Percentiles rank a stretch among this genome's conserved stretches.
These are phyloP conservation scores for Calonectria henricotiae DNA, from an alignment of 2,329 filamentous ascomycete genomes.

Conservation along the genomic window DNA sequence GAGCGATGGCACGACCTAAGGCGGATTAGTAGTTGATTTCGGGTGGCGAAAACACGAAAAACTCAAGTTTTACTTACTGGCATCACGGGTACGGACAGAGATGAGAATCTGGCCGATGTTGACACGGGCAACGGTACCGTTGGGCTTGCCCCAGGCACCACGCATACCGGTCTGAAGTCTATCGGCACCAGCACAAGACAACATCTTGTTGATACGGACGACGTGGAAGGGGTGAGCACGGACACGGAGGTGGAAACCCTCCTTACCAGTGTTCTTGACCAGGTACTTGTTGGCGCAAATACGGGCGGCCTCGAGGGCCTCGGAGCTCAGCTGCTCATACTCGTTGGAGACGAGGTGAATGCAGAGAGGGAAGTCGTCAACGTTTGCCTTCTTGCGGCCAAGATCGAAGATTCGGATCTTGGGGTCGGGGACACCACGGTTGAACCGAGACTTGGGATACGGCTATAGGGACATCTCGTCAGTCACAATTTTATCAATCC, in stretches of 20 bases:
- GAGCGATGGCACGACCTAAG: constrained; percentile 88
- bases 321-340: constrained; percentile 99
- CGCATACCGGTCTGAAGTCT: constrained; percentile 99
- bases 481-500: constrained; percentile 38
- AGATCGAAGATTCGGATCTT: constrained; percentile 99
- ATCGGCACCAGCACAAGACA: constrained; percentile 99
- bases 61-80: constrained; percentile 71
- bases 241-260: constrained; percentile 82
- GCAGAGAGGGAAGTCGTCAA: constrained; percentile 99
- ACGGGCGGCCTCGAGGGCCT: constrained; percentile 99
- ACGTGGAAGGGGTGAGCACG: constrained; percentile 99
- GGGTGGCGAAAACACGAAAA: constrained; percentile 38
- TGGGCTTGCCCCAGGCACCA: constrained; percentile 99
- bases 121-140: constrained; percentile 98
- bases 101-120: constrained; percentile 99
- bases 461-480: constrained; percentile 69
- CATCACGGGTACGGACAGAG: constrained; percentile 96
- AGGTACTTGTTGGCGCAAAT: constrained; percentile 99
- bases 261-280: constrained; percentile 81
- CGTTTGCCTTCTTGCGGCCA: constrained; percentile 97
- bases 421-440: constrained; percentile 94
- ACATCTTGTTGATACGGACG: constrained; percentile 99
- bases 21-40: constrained; percentile 51
- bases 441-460: constrained; percentile 99
- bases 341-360: constrained; percentile 99